phyloP scores from a whole-genome alignment of 495 filamentous ascomycete genomes.

The Parachaetomium inaequale region DNA sequence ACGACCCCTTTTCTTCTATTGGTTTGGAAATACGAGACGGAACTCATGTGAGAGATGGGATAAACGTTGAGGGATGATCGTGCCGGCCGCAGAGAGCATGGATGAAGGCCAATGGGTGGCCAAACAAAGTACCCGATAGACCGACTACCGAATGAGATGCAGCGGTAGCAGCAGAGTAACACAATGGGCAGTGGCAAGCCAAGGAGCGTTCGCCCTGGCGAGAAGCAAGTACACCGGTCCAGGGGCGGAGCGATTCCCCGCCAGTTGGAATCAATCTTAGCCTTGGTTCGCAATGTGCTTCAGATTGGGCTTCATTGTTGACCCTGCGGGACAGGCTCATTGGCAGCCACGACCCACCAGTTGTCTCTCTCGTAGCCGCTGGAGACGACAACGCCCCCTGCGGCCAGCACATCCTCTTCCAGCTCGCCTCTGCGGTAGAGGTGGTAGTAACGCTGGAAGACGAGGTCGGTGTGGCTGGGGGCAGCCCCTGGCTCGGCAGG shows the following conservation, averaged over 20 bases:
- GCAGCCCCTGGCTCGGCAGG: constrained; percentile 8
- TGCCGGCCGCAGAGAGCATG: background rate
- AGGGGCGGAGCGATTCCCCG: background rate
- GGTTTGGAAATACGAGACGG: background rate
- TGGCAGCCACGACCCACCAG: constrained; percentile 73
- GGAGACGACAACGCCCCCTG: constrained; percentile 71
- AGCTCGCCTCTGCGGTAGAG: constrained; percentile 84
- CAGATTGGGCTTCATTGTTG: constrained; percentile 14
- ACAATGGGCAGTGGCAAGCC: background rate
- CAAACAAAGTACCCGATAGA: background rate
- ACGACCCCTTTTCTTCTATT: background rate
- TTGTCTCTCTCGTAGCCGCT: constrained; percentile 96
- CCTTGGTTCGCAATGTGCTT: background rate
- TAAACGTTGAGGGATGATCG: background rate
- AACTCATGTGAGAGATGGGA: background rate
- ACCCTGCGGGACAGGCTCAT: constrained; percentile 17
- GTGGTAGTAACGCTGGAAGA: constrained; percentile 91
- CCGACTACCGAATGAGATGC: background rate
- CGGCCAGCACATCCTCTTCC: constrained; percentile 70
- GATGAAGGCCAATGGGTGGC: background rate
- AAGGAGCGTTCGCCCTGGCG: background rate
- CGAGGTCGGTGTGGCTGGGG: constrained; percentile 39
- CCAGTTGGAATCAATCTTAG: background rate
- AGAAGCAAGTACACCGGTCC: background rate
- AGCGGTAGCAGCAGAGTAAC: background rate